These are phyloP conservation scores for Diaporthe capsici DNA, from an alignment of 2,329 filamentous ascomycete genomes.

Conservation along the genomic window DNA sequence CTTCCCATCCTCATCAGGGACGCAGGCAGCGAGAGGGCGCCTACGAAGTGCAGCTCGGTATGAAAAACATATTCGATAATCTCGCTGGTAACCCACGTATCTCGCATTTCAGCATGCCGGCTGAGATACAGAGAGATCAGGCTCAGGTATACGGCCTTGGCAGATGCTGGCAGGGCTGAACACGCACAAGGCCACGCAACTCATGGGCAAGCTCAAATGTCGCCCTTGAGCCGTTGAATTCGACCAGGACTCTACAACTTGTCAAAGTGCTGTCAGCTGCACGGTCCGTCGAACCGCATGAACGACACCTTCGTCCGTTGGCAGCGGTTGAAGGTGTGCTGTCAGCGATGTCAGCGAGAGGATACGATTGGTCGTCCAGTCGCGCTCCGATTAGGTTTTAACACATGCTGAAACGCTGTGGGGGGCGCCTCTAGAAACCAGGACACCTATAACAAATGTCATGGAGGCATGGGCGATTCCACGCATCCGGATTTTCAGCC, in stretches of 20 bases:
- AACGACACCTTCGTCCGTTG: conserved; percentile 21
- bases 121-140: neutral
- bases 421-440: conserved; percentile 4
- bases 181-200: neutral
- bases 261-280: conserved; percentile 25
- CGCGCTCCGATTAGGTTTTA: conserved; percentile 15
- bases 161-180: conserved; percentile 16
- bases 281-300: conserved; percentile 21
- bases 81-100: neutral
- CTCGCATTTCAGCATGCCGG: neutral
- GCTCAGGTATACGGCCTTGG: neutral
- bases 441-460: conserved; percentile 4
- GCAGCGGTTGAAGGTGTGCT: neutral
- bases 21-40: neutral
- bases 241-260: neutral
- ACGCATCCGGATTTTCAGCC: conserved; percentile 17
- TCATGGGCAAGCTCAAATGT: neutral
- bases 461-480: neutral
- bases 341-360: neutral
- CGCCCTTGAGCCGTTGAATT: conserved; percentile 1
- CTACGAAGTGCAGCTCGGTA: neutral
- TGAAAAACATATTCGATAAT: neutral
- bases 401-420: conserved; percentile 29
- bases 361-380: conserved; percentile 29
- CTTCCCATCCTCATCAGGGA: neutral